Base-by-base conservation (phyloP, 305 asterid species). In the Fraxinus angustifolia region DNA sequence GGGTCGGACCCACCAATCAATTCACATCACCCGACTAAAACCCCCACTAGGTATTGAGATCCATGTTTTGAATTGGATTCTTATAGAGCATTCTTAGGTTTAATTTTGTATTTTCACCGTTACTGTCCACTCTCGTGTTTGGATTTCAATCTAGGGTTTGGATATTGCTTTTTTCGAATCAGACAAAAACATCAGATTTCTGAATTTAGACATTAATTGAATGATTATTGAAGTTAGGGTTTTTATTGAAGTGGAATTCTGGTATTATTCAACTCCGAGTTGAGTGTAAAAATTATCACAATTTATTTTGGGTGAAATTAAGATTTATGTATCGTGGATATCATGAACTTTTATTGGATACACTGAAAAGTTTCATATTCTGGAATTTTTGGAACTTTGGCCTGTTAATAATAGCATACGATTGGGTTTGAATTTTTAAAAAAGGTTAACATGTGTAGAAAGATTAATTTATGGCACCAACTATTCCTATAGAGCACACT, bases 391-490 rank as follows among this genome's bases (percentile, higher is more conserved):
- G 5, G 16, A 67, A 40, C 50, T 53, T 67, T 38, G 72, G 70
- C 6, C 19, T 16, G 38, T 76, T 70, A 50, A 28, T 70, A 62
- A 28, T 45, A 45, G 56, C 48, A 36, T 83, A 76, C 83, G 82
- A 70, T 76, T 53, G 77, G 82, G 73, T 81, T 82, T 81, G 80
- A 56, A 84, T 34, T 34, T 34, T 34, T 34, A 33, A 4, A 34
- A 34, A 34, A 34, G 26, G 83, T 82, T 88, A 91, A 83, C 56
- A 87, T 86, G 91, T 82, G 84, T 84, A 40, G 53, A 58, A 26
- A 75, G 78, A 81, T 81, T 56, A 83, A 73, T 83, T 80, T 87
- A 88, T 90, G 92, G 90, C 92, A 80, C 94, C 91, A 14, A 83
- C 88, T 83, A 85, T 90, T 80, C 92, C 90, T 7, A 78, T 89